Base-by-base conservation (phyloP, 306 rosid genomes). In the Pterocarpus santalinus region DNA sequence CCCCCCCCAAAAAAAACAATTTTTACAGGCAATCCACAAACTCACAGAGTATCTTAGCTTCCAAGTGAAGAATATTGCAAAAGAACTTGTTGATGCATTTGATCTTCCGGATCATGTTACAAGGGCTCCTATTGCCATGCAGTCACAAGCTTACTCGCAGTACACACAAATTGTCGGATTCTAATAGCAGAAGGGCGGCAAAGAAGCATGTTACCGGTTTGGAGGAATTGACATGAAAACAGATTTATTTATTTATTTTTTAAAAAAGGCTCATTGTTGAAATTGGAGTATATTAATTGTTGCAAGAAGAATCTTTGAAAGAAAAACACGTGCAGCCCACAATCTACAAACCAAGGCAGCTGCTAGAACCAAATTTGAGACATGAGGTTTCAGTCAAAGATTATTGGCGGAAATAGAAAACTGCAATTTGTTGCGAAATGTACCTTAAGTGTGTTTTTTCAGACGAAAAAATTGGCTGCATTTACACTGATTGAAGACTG, bases 41-140 rank as follows among this genome's bases (percentile, higher is more conserved):
- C 94, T 93, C 41, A 1, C 94, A 2, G 94, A 89, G 12, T 91
- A 95, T 86, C 88, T 95, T 67, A 85, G 99, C 85, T 95, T 95
- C 86, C 95, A 87, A 87, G 98, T 95, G 87, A 90, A 89, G 84
- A 93, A 91, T 84, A 86, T 93, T 78, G 97, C 99, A 9, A 85
- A 78, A 80, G 98, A 95, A 82, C 94, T 95, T 4, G 84, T 93
- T 4, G 92, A 93, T 61, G 90, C 98, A 58, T 95, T 95, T 83
- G 99, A 92, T 87, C 89, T 93, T 80, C 96, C 99, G 1, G 94
- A 90, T 81, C 55, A 89, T 39, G 97, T 90, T 44, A 91, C 91
- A 33, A 79, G 97, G 12, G 99, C 99, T 11, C 99, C 99, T 38
- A 95, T 95, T 73, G 99, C 93, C 51, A 89, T 87, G 94, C 87